Evolutionary conservation across 176 grass and related monocot species (phyloP), one percentile per base, ranked within the genome.

Genomic region (Oryza meridionalis): DNA sequence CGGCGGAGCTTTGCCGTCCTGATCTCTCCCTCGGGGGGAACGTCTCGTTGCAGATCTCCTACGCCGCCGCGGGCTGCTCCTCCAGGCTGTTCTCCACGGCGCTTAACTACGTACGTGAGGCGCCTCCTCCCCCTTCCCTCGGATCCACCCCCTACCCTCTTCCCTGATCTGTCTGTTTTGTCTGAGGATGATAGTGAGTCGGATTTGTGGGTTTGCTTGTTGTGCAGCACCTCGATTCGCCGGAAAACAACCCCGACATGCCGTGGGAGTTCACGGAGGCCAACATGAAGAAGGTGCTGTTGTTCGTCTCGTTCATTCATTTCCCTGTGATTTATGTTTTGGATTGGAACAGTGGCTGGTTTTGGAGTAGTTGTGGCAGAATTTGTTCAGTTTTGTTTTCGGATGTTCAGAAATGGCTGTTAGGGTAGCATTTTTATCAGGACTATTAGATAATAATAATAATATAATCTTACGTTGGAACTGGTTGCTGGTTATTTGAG

Each of bases 91-190:
- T 94, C 77, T 94, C 92, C 42, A 91, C 92, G 29, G 86, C 95
- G 32, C 90, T 97, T 14, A 97, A 94, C 86, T 97, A 97, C 73
- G 90, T 97, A 97, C 73, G 90, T 97, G 83, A 90, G 90, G 37
- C 37, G 37, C 35, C 35, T 6, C 33, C 33, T 2, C 33, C 19
- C 55, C 55, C 21, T 15, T 16, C 80, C 61, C 80, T 84, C 72
- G 77, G 82, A 85, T 77, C 90, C 33, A 35, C 33, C 33, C 32
- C 33, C 33, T 35, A 35, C 33, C 33, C 33, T 35, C 33, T 91
- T 65, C 24, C 69, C 82, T 84, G 68, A 84, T 94, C 77, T 87
- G 68, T 59, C 53, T 82, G 19, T 65, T 85, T 85, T 14, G 33
- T 21, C 2, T 6, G 38, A 42, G 14, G 77, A 80, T 27, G 59